These are phyloP conservation scores for Gracilaria vermiculophylla DNA, from an alignment of 23 red algal species.

Conservation along the genomic window DNA sequence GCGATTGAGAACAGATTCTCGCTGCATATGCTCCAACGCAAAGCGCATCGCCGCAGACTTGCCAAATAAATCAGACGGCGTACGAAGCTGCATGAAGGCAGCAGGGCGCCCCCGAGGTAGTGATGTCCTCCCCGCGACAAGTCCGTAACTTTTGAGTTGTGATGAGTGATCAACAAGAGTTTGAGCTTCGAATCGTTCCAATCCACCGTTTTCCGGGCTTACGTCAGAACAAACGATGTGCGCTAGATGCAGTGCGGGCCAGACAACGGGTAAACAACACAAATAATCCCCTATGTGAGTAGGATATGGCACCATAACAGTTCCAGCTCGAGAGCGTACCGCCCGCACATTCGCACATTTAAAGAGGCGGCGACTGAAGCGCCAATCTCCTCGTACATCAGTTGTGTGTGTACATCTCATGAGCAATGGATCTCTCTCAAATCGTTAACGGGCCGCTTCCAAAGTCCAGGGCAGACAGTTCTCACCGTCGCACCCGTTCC, in stretches of 20 bases:
- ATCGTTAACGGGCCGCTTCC: conserved; percentile 15
- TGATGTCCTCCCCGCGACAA: background rate
- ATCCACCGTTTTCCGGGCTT: background rate
- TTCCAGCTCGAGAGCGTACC: background rate
- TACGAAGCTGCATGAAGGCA: background rate
- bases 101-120: background rate
- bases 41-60: background rate
- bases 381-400: too few relatives aligned
- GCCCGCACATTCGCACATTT: background rate
- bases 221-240: background rate
- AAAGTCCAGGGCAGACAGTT: background rate
- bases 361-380: background rate
- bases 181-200: background rate
- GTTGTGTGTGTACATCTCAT: background rate
- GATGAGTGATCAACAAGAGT: background rate
- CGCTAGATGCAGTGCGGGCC: background rate
- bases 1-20: background rate
- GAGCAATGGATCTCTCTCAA: conserved; percentile 14
- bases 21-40: background rate
- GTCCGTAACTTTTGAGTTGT: background rate
- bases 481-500: background rate
- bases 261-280: background rate
- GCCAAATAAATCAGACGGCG: background rate
- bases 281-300: background rate
- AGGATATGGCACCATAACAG: background rate